These are phyloP conservation scores for Aspergillus sp. DNA, from an alignment of 2,329 filamentous ascomycete species.

Conservation along the genomic window DNA sequence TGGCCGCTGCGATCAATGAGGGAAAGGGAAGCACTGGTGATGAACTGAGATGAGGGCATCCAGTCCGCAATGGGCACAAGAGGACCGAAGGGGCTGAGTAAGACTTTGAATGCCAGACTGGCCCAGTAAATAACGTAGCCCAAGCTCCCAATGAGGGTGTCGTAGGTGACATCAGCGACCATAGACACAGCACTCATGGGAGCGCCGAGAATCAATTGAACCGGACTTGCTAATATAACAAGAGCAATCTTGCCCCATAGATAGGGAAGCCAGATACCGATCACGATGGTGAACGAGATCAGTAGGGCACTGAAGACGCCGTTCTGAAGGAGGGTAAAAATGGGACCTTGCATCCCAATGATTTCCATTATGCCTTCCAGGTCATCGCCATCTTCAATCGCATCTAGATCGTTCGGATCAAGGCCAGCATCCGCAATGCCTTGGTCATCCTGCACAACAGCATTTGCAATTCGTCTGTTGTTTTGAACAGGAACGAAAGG, in stretches of 20 bases:
- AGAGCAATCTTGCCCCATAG: constrained; percentile 84
- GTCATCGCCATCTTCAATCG: constrained; percentile 76
- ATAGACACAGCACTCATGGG: constrained; percentile 71
- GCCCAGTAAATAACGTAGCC: constrained; percentile 51
- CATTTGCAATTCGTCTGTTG: constrained; percentile 39
- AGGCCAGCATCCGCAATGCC: constrained; percentile 53
- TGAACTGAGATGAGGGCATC: constrained; percentile 34
- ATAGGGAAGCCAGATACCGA: constrained; percentile 88
- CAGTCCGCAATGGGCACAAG: constrained; percentile 36
- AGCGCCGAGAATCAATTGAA: constrained; percentile 63
- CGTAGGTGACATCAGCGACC: constrained; percentile 75
- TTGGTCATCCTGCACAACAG: constrained; percentile 22
- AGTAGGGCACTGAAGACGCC: constrained; percentile 90
- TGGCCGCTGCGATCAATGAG: constrained; percentile 43
- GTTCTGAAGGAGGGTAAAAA: constrained; percentile 89
- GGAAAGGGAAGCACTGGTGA: constrained; percentile 42
- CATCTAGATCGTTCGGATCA: constrained; percentile 61
- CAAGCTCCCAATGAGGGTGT: constrained; percentile 65
- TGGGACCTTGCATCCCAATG: constrained; percentile 90
- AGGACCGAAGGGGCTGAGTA: constrained; percentile 34
- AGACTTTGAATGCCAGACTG: constrained; percentile 32
- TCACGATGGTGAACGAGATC: constrained; percentile 79
- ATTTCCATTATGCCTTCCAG: constrained; percentile 95
- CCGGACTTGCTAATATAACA: constrained; percentile 74
- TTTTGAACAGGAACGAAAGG: constrained; percentile 58